Percentiles rank a stretch among this genome's conserved stretches.
phyloP scores from a whole-genome alignment of 2,329 filamentous ascomycete species.

The Arthroderma sp. region DNA sequence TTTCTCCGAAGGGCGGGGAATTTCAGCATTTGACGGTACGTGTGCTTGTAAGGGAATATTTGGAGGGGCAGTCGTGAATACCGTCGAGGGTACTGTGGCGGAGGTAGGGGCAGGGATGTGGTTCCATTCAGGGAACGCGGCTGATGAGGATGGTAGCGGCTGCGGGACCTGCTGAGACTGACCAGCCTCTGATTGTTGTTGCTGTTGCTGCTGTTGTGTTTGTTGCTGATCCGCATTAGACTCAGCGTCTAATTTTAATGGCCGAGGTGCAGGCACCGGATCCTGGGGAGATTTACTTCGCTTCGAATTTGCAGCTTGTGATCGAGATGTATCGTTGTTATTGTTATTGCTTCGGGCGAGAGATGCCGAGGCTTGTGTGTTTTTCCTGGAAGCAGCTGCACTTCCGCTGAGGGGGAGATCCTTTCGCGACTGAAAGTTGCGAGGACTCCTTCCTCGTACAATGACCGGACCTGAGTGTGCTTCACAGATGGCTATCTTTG shows the following conservation, averaged over 20 bases:
- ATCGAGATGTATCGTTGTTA: slow-evolving; percentile 15
- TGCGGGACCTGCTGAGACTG: too few relatives aligned
- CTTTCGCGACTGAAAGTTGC: slow-evolving; percentile 89
- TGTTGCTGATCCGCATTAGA: slow-evolving; percentile 15
- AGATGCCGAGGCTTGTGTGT: slow-evolving; percentile 30
- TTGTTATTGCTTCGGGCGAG: slow-evolving; percentile 16
- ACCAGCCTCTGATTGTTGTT: neutral
- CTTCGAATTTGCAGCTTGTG: slow-evolving; percentile 6
- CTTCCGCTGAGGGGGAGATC: slow-evolving; percentile 78
- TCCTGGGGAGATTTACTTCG: slow-evolving; percentile 10
- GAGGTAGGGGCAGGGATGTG: slow-evolving; percentile 14
- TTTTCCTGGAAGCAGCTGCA: slow-evolving; percentile 65
- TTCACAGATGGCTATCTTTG: slow-evolving; percentile 68
- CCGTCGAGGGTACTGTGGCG: slow-evolving; percentile 11
- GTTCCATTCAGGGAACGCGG: slow-evolving; percentile 23
- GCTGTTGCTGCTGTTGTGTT: slow-evolving; percentile 11
- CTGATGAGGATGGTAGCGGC: slow-evolving; percentile 9
- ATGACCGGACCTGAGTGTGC: slow-evolving; percentile 83
- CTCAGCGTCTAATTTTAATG: slow-evolving; percentile 17
- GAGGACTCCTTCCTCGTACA: slow-evolving; percentile 78
- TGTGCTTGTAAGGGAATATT: slow-evolving; percentile 25
- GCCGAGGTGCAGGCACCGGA: slow-evolving; percentile 2
- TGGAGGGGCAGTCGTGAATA: slow-evolving; percentile 12
- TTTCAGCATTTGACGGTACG: slow-evolving; percentile 41
- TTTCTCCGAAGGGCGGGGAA: slow-evolving; percentile 28